Conservation (phyloP, 805 yeast genomes). For the Wickerhamiella alocasiicola region DNA sequence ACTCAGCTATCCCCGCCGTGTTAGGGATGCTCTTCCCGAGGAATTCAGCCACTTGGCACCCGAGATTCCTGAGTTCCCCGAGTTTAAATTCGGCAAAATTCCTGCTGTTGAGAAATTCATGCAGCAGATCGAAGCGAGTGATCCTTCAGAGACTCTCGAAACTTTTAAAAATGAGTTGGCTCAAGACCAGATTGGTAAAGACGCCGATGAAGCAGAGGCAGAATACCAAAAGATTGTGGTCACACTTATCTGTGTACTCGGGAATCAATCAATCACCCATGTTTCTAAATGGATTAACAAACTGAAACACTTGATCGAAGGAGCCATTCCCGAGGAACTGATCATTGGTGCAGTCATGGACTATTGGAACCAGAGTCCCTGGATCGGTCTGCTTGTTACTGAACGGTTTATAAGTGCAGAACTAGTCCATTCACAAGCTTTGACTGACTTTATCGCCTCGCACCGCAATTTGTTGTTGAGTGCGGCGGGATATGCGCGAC, state of each 20-base stretch:
- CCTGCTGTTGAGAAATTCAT: slow-evolving; percentile 31
- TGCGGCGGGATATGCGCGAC: slow-evolving; percentile 24
- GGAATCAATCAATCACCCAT: slow-evolving; percentile 78
- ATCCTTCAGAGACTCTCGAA: slow-evolving; percentile 24
- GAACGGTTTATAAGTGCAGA: slow-evolving; percentile 39
- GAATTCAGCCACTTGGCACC: slow-evolving; percentile 38
- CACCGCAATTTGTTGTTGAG: slow-evolving; percentile 20
- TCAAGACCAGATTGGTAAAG: slow-evolving; percentile 24
- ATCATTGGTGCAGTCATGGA: slow-evolving; percentile 45
- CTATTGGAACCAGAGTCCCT: slow-evolving; percentile 55
- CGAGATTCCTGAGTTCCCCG: slow-evolving; percentile 27
- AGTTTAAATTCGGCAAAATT: slow-evolving; percentile 30
- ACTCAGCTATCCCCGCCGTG: slow-evolving; percentile 60
- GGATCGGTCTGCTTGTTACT: slow-evolving; percentile 48
- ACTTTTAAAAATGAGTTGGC: slow-evolving; percentile 22
- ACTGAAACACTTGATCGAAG: slow-evolving; percentile 29
- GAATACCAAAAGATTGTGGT: slow-evolving; percentile 49
- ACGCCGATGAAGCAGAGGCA: slow-evolving; percentile 30
- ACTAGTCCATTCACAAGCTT: slow-evolving; percentile 32
- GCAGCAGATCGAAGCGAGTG: slow-evolving; percentile 21
- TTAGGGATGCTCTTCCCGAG: slow-evolving; percentile 54
- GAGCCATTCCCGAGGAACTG: slow-evolving; percentile 21
- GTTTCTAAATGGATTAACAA: slow-evolving; percentile 44
- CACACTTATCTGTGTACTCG: slow-evolving; percentile 67
- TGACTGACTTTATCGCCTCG: slow-evolving; percentile 34